These are phyloP conservation scores for Chenopodium quinoa DNA, from an alignment of 148 eudicot genomes.

Conservation along the genomic window DNA sequence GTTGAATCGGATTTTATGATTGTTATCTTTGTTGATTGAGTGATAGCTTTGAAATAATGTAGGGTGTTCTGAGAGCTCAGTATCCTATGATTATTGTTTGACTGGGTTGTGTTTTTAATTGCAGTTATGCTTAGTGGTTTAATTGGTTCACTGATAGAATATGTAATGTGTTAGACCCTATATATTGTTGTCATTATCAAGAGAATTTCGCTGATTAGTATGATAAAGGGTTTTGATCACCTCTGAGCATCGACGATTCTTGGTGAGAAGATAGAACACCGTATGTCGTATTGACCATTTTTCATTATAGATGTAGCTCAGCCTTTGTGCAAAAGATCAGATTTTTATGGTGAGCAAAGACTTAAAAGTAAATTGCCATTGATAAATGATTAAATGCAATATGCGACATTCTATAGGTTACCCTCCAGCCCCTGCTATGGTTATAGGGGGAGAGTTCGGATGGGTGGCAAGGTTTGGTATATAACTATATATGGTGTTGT, in stretches of 20 bases:
- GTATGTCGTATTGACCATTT: background rate
- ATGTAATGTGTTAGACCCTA: background rate
- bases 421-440: background rate
- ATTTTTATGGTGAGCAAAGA: background rate
- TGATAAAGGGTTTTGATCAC: background rate
- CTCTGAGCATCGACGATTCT: background rate
- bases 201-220: background rate
- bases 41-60: background rate
- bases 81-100: background rate
- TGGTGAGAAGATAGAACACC: background rate
- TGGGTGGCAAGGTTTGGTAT: background rate
- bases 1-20: background rate
- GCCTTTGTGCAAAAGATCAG: background rate
- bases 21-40: background rate
- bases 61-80: background rate
- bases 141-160: background rate
- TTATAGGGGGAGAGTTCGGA: background rate
- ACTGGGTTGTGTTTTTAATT: conserved; percentile 1
- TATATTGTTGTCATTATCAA: background rate
- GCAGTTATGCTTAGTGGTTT: background rate
- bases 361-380: background rate
- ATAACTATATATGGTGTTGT: background rate
- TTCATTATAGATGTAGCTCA: background rate
- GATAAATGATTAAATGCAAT: too few relatives aligned
- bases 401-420: background rate